Evolutionary conservation across 176 grass and related monocot species (phyloP), one percentile per base, ranked within the genome.

Genomic region (Aegilops bicornis): DNA sequence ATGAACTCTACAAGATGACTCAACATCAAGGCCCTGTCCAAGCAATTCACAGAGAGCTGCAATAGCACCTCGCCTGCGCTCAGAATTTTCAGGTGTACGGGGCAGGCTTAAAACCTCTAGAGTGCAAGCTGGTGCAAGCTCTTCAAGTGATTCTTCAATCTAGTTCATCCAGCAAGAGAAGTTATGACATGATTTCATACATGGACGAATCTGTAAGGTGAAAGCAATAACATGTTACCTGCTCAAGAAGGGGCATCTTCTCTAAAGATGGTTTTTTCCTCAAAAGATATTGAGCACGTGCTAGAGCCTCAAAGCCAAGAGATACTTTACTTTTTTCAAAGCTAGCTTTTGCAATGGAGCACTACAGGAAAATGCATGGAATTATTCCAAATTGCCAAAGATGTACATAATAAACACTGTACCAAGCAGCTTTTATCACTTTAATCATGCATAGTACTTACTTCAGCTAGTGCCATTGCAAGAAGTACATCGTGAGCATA

Each of bases 101-200:
- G 91, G 82, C 86, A 98, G 82, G 66, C 88, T 82, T 77, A 99
- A 62, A 80, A 99, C 84, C 81, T 96, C 92, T 32, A 96, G 52
- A 52, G 97, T 94, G 89, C 97, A 99, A 94, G 94, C 92, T 88
- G 97, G 97, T 60, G 97, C 97, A 68, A 99, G 90, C 66, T 99
- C 97, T 81, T 99, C 97, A 78, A 99, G 92, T 82, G 97, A 96
- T 87, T 99, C 94, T 93, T 99, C 97, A 70, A 99, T 93, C 97
- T 99, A 75, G 82, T 88, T 77, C 65, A 91, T 17, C 29, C 68
- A 85, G 81, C 31, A 50, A 81, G 85, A 82, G 68, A 88, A 87
- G 78, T 84, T 75, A 78, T 39, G 23, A 73, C 78, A 82, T 62
- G 17, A 89, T 76, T 63, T 15, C 19, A 74, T 30, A 17, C 6